A percentile compares a stretch with the other conserved stretches of the same genome.
Evolutionary conservation across 768 basidiomycete genomes (phyloP).

Genomic region (Kwoniella mangroviensis): DNA sequence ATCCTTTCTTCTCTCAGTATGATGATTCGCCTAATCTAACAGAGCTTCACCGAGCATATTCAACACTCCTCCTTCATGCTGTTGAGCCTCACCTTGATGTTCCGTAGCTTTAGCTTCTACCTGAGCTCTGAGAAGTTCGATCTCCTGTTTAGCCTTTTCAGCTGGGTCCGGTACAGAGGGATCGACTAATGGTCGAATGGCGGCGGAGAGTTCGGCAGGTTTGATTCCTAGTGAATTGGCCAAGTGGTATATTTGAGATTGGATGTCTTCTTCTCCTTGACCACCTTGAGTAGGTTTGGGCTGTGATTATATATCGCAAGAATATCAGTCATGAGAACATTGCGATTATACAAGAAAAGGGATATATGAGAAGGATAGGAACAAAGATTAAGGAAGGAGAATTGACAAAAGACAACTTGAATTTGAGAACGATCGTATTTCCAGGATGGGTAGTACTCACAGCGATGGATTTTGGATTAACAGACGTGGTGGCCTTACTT

Average conservation of each 20-base stretch:
- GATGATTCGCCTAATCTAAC: constrained; percentile 42
- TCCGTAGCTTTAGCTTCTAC: constrained; percentile 70
- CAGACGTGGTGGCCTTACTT: constrained; percentile 1
- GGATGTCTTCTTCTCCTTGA: constrained; percentile 37
- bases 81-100: constrained; percentile 72
- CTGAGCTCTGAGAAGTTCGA: constrained; percentile 43
- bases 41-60: constrained; percentile 53
- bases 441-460: constrained; percentile 13
- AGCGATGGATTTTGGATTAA: constrained; percentile 15
- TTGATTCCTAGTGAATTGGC: constrained; percentile 51
- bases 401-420: no score
- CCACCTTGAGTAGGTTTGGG: constrained; percentile 12
- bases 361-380: background rate
- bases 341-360: background rate
- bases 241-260: constrained; percentile 52
- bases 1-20: background rate
- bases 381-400: background rate
- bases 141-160: constrained; percentile 48
- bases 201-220: constrained; percentile 53
- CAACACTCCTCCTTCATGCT: constrained; percentile 48
- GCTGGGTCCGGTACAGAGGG: constrained; percentile 55
- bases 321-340: background rate
- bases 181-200: constrained; percentile 56
- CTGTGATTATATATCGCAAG: background rate
- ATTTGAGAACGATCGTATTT: no score